A percentile compares a stretch with the other conserved stretches of the same genome.
These are phyloP conservation scores for Clonostachys rosea DNA, from an alignment of 2,329 filamentous ascomycete species.

Conservation along the genomic window DNA sequence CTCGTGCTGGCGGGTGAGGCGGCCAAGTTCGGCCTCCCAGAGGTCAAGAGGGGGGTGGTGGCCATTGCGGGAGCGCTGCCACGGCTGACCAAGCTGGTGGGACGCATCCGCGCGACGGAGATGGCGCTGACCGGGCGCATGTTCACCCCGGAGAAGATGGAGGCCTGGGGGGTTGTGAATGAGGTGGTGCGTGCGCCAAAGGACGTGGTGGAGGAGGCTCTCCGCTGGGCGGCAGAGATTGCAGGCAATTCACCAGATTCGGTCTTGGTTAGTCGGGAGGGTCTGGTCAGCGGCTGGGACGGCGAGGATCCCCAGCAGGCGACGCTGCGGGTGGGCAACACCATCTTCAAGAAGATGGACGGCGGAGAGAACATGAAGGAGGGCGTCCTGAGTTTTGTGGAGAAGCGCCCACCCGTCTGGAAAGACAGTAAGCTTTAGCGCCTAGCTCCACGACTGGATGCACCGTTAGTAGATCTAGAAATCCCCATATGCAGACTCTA, in stretches of 20 bases:
- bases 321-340: conserved; percentile 51
- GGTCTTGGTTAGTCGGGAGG: conserved; percentile 69
- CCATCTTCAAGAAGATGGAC: conserved; percentile 55
- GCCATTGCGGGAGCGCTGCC: conserved; percentile 68
- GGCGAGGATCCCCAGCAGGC: conserved; percentile 58
- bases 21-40: conserved; percentile 65
- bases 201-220: conserved; percentile 49
- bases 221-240: conserved; percentile 57
- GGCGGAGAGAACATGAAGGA: conserved; percentile 70
- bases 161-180: conserved; percentile 67
- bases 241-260: conserved; percentile 69
- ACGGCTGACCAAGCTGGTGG: conserved; percentile 60
- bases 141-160: conserved; percentile 55
- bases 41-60: conserved; percentile 66
- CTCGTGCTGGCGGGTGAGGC: conserved; percentile 56
- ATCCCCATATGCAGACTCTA: no score
- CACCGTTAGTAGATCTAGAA: no score
- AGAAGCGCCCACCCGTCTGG: conserved; percentile 69
- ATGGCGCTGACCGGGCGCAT: conserved; percentile 62
- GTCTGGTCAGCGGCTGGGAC: conserved; percentile 70
- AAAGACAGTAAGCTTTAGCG: conserved; percentile 52
- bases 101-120: conserved; percentile 65
- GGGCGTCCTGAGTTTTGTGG: conserved; percentile 70
- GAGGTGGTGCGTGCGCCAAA: conserved; percentile 43
- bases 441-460: no score